A percentile compares a stretch with the other conserved stretches of the same genome.
These are phyloP conservation scores for Arthrobotrys sphaeroides DNA, from an alignment of 2,329 filamentous ascomycete species.

Conservation along the genomic window DNA sequence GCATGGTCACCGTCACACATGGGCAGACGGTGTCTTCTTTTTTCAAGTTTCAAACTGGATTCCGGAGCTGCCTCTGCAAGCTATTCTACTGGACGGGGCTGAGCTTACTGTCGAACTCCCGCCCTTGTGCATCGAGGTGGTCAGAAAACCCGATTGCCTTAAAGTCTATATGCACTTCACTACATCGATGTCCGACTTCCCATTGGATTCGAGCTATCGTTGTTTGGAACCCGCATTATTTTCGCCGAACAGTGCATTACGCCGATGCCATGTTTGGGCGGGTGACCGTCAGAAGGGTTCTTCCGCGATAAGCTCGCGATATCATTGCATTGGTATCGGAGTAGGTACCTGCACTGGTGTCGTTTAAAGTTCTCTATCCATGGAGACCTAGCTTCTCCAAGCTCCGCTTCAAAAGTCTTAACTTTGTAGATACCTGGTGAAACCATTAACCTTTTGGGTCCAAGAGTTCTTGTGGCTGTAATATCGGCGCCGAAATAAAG, in stretches of 20 bases:
- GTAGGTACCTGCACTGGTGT: background rate
- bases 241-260: slow-evolving; percentile 10
- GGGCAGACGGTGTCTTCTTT: background rate
- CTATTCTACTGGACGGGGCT: slow-evolving; percentile 15
- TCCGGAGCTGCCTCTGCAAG: background rate
- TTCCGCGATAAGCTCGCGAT: background rate
- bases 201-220: slow-evolving; percentile 3
- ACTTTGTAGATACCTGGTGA: background rate
- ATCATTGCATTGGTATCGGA: background rate
- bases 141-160: slow-evolving; percentile 25
- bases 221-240: background rate
- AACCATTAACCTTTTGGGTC: background rate
- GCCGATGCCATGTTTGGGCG: background rate
- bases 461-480: slow-evolving; percentile 3
- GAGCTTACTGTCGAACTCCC: slow-evolving; percentile 27
- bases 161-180: background rate
- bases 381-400: background rate
- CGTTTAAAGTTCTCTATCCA: background rate
- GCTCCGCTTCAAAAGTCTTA: background rate
- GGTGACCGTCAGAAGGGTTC: background rate
- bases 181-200: background rate
- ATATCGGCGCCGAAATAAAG: background rate
- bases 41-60: background rate
- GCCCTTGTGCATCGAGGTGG: slow-evolving; percentile 23
- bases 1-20: slow-evolving; percentile 19